These are phyloP conservation scores for Papiliotrema terrestris DNA, from an alignment of 1,284 basidiomycete genomes.

Conservation along the genomic window DNA sequence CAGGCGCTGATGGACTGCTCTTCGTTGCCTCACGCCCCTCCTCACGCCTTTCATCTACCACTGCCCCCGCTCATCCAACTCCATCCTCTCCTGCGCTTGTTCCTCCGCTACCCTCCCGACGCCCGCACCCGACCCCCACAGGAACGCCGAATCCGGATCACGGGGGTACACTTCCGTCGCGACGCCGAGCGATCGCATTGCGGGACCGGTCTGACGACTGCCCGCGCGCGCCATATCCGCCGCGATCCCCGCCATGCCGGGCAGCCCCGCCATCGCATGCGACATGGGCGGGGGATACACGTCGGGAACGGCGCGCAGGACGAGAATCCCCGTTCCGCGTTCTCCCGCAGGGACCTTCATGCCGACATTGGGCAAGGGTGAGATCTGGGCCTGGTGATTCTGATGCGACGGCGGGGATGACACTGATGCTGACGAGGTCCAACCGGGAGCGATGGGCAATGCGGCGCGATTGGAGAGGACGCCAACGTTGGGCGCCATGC, in stretches of 20 bases:
- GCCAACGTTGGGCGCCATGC: slow-evolving; percentile 15
- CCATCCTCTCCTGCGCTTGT: background rate
- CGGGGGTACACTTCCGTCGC: slow-evolving; percentile 30
- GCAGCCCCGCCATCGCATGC: background rate
- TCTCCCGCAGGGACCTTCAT: slow-evolving; percentile 5
- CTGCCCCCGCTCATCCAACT: background rate
- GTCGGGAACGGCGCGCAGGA: slow-evolving; percentile 18
- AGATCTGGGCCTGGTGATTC: background rate
- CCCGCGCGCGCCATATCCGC: slow-evolving; percentile 1
- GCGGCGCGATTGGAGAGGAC: slow-evolving; percentile 10
- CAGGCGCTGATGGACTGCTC: no score
- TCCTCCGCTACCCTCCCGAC: background rate
- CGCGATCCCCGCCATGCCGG: slow-evolving; percentile 4
- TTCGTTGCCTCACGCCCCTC: background rate
- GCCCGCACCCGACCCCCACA: slow-evolving; percentile 8
- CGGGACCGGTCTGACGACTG: background rate
- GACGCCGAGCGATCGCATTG: background rate
- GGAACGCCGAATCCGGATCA: slow-evolving; percentile 24
- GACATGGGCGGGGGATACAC: slow-evolving; percentile 20
- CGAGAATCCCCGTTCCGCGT: slow-evolving; percentile 6
- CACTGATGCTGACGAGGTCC: slow-evolving; percentile 12
- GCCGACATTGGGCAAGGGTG: background rate
- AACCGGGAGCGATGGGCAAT: slow-evolving; percentile 22
- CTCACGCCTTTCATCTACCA: background rate
- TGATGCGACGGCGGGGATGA: background rate